These are phyloP conservation scores for Aspergillus thermomutatus DNA, from an alignment of 2,329 filamentous ascomycete genomes.

Conservation along the genomic window DNA sequence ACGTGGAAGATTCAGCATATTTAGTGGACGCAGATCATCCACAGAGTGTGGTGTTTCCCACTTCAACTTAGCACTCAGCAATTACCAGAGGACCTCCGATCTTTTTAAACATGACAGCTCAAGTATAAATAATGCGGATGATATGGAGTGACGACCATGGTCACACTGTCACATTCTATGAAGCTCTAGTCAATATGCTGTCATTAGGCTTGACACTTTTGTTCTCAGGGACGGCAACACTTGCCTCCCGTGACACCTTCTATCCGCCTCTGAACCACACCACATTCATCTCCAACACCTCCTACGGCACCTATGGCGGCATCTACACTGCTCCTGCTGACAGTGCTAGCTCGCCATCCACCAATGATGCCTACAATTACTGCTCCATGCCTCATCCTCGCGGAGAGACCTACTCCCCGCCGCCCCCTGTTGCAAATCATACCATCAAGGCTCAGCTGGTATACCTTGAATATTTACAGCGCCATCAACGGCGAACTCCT, in stretches of 20 bases:
- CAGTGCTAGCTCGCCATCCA: slow-evolving; percentile 12
- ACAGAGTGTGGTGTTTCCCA: neutral
- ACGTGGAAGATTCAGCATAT: neutral
- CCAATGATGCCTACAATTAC: slow-evolving; percentile 37
- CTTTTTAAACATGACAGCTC: neutral
- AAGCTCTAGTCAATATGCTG: neutral
- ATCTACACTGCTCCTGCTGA: slow-evolving; percentile 30
- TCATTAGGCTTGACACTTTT: neutral
- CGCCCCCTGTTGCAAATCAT: slow-evolving; percentile 24
- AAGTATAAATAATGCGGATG: neutral
- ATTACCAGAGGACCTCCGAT: neutral
- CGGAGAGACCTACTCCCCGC: slow-evolving; percentile 28
- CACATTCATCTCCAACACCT: slow-evolving; percentile 34
- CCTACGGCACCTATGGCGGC: slow-evolving; percentile 36
- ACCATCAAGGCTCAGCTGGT: slow-evolving; percentile 29
- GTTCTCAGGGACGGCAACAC: neutral
- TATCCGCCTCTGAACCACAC: slow-evolving; percentile 39
- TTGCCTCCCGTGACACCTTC: slow-evolving; percentile 19
- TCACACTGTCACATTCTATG: neutral
- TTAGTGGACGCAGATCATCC: neutral
- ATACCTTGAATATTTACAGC: slow-evolving; percentile 39
- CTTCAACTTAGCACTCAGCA: neutral
- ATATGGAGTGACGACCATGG: neutral
- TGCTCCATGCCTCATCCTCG: slow-evolving; percentile 41
- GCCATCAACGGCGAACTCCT: slow-evolving; percentile 37